phyloP scores from a whole-genome alignment of 2,329 filamentous ascomycete genomes.

The Trichoderma sp. region DNA sequence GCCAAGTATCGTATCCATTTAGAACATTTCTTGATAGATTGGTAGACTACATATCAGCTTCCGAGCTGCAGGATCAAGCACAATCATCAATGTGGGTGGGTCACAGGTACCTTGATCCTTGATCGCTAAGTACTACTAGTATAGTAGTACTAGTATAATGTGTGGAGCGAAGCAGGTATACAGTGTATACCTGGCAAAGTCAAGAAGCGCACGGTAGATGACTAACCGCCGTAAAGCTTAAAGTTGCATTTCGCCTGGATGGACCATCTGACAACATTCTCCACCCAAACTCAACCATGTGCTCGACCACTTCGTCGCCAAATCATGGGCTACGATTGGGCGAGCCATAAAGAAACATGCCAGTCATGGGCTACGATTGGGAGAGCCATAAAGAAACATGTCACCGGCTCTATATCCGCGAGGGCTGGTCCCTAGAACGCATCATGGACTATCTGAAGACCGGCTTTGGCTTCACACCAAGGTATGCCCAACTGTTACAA shows the following conservation, averaged over 20 bases:
- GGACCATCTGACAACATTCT: background rate
- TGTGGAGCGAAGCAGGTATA: background rate
- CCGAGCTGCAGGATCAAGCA: background rate
- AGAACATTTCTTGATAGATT: too few relatives aligned
- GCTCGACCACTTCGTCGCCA: slow-evolving; percentile 20
- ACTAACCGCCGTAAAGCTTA: background rate
- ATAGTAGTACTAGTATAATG: too few relatives aligned
- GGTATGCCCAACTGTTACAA: slow-evolving; percentile 52
- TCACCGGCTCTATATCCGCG: slow-evolving; percentile 71
- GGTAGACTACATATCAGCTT: background rate
- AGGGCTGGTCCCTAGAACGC: slow-evolving; percentile 71
- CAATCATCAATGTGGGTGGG: background rate
- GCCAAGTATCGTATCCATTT: too few relatives aligned
- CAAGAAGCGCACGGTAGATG: background rate
- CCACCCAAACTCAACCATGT: slow-evolving; percentile 4
- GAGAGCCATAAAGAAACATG: slow-evolving; percentile 46
- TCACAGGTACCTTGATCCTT: too few relatives aligned
- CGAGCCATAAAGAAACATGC: slow-evolving; percentile 45
- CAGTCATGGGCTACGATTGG: slow-evolving; percentile 52
- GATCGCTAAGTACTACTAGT: too few relatives aligned
- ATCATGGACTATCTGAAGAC: slow-evolving; percentile 71
- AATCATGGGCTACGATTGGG: slow-evolving; percentile 52
- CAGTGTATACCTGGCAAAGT: background rate
- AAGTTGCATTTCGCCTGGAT: background rate
- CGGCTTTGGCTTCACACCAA: slow-evolving; percentile 68